Evolutionary conservation across 139 green algal genomes (phyloP).

Genomic region (Chlamydomonas incerta): DNA sequence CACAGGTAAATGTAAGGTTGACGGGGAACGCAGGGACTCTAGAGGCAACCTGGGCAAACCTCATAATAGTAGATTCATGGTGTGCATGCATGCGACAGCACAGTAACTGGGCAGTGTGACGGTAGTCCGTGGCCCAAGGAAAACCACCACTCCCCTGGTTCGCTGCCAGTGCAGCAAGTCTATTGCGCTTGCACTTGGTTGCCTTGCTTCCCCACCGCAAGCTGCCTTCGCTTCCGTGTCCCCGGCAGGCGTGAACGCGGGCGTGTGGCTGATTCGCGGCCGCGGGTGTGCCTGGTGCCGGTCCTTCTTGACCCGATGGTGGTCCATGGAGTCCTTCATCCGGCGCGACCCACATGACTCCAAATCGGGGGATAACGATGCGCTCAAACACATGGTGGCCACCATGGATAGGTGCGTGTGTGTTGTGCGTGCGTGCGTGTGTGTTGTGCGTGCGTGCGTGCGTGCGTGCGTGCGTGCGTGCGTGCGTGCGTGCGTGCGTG

Average conservation of each 20-base stretch:
- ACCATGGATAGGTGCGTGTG: neutral
- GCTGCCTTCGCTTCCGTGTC: neutral
- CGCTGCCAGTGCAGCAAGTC: neutral
- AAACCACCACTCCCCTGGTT: neutral
- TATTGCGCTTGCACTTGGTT: too few relatives aligned
- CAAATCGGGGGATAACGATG: conserved; percentile 66
- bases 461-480: too few relatives aligned
- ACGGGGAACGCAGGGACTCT: neutral
- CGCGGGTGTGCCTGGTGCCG: conserved; percentile 39
- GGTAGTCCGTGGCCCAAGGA: too few relatives aligned
- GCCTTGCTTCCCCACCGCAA: neutral
- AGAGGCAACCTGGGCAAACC: too few relatives aligned
- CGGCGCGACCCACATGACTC: conserved; percentile 39
- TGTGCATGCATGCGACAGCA: too few relatives aligned
- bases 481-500: too few relatives aligned
- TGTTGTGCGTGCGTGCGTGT: too few relatives aligned
- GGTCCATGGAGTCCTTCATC: conserved; percentile 49
- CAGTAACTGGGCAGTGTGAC: too few relatives aligned
- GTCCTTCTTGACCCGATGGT: conserved; percentile 59
- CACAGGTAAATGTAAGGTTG: neutral
- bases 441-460: too few relatives aligned
- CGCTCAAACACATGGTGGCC: conserved; percentile 34
- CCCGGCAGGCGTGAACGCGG: conserved; percentile 47
- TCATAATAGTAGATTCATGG: too few relatives aligned
- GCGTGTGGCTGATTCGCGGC: conserved; percentile 60